Conservation (phyloP, 768 basidiomycete species). For the Boletus subcaerulescens region DNA sequence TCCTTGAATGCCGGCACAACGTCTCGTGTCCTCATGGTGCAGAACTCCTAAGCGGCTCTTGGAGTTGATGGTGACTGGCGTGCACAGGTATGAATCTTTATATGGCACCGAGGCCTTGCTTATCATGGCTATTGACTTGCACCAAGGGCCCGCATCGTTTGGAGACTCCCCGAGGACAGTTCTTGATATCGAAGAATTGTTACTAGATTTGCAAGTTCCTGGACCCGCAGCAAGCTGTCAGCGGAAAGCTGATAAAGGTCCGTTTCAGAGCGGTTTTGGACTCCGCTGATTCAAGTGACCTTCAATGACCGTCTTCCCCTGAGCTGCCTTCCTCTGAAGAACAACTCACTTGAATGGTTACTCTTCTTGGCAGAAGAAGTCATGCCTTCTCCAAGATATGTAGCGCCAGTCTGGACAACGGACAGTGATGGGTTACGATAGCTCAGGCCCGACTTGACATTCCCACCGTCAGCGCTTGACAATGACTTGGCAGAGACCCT, state of each 20-base stretch:
- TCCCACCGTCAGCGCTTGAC: slow-evolving; percentile 3
- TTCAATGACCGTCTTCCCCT: neutral
- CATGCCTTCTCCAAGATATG: neutral
- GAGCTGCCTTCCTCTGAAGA: neutral
- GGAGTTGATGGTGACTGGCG: neutral
- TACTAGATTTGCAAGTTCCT: slow-evolving; percentile 1
- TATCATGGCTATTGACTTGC: neutral
- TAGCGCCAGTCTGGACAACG: neutral
- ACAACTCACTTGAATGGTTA: neutral
- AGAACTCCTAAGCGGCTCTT: neutral
- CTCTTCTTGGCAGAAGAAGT: neutral
- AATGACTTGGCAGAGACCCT: neutral
- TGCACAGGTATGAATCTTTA: neutral
- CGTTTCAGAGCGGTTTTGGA: neutral
- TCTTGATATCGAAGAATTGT: neutral
- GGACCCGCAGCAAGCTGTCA: neutral
- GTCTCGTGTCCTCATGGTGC: no score
- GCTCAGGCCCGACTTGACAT: neutral
- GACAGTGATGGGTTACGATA: neutral
- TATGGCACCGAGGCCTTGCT: neutral
- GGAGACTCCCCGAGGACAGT: neutral
- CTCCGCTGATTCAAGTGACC: neutral
- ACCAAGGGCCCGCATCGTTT: neutral
- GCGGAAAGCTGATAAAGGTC: neutral
- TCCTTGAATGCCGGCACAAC: neutral